Conservation (phyloP, 768 basidiomycete species). For the Lentinula guzmanii region DNA sequence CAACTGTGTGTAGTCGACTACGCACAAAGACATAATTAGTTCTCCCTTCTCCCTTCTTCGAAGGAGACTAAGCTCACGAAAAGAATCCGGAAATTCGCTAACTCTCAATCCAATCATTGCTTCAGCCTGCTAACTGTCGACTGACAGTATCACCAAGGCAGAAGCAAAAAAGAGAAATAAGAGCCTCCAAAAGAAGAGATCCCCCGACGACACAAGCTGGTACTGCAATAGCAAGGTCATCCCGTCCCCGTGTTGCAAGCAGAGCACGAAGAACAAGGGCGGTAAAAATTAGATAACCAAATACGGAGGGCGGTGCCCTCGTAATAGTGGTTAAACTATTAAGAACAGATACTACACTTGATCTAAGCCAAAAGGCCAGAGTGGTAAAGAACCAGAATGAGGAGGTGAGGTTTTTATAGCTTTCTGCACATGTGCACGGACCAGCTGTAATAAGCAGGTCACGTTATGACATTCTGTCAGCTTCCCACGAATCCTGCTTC, state of each 20-base stretch:
- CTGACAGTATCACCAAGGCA: background rate
- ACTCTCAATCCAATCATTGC: background rate
- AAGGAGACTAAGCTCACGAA: background rate
- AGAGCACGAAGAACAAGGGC: constrained; percentile 36
- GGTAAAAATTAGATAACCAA: too few relatives aligned
- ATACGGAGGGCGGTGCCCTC: too few relatives aligned
- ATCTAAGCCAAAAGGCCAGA: constrained; percentile 97
- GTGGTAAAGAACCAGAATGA: constrained; percentile 45
- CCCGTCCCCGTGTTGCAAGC: constrained; percentile 48
- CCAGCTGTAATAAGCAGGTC: background rate
- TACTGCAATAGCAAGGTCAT: constrained; percentile 56
- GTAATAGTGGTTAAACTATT: constrained; percentile 11
- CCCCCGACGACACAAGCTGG: constrained; percentile 62
- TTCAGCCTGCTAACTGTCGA: background rate
- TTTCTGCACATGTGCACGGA: background rate
- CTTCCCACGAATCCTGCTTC: too few relatives aligned
- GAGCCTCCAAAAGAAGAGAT: constrained; percentile 11
- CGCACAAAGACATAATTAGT: too few relatives aligned
- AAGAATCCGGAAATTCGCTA: background rate
- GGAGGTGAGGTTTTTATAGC: background rate
- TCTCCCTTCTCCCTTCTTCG: too few relatives aligned
- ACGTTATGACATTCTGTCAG: too few relatives aligned
- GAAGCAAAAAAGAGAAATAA: background rate
- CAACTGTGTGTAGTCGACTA: too few relatives aligned
- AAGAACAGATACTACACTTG: constrained; percentile 95